A percentile compares a stretch with the other conserved stretches of the same genome.
Conservation (phyloP, 495 filamentous ascomycete species). For the Acidomyces sp. region DNA sequence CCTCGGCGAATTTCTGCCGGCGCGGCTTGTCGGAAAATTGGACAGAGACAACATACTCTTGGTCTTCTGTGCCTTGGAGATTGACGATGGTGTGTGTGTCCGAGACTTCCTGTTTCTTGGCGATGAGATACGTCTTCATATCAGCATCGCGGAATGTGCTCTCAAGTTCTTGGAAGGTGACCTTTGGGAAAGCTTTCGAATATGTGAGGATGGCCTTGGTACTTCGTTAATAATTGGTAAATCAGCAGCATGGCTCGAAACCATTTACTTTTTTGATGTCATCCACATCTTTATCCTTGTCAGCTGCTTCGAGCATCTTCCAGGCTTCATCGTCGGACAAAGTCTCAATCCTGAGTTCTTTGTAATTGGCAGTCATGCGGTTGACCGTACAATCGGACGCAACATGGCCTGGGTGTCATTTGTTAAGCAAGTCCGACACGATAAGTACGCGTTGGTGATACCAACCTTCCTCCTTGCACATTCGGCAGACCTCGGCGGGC, state of each 20-base stretch:
- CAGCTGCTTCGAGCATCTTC: slow-evolving; percentile 49
- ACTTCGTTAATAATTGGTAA: neutral
- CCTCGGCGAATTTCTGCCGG: slow-evolving; percentile 44
- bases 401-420: too few relatives aligned
- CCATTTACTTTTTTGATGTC: slow-evolving; percentile 52
- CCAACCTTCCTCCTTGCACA: slow-evolving; percentile 65
- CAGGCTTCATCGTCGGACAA: slow-evolving; percentile 55
- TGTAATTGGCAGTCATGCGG: slow-evolving; percentile 53
- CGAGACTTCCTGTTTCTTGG: slow-evolving; percentile 46
- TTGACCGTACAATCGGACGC: slow-evolving; percentile 48
- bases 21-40: slow-evolving; percentile 49
- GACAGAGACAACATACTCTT: slow-evolving; percentile 61
- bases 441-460: too few relatives aligned
- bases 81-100: slow-evolving; percentile 63
- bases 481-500: slow-evolving; percentile 52
- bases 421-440: too few relatives aligned
- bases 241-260: neutral
- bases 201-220: slow-evolving; percentile 52
- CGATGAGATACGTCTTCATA: slow-evolving; percentile 60
- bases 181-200: slow-evolving; percentile 53
- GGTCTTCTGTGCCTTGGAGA: slow-evolving; percentile 65
- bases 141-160: slow-evolving; percentile 51
- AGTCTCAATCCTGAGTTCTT: slow-evolving; percentile 37
- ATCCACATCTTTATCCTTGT: slow-evolving; percentile 51
- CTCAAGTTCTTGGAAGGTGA: slow-evolving; percentile 61